phyloP scores from a whole-genome alignment of 169 alveolate genomes.

The Eimeria tenella region DNA sequence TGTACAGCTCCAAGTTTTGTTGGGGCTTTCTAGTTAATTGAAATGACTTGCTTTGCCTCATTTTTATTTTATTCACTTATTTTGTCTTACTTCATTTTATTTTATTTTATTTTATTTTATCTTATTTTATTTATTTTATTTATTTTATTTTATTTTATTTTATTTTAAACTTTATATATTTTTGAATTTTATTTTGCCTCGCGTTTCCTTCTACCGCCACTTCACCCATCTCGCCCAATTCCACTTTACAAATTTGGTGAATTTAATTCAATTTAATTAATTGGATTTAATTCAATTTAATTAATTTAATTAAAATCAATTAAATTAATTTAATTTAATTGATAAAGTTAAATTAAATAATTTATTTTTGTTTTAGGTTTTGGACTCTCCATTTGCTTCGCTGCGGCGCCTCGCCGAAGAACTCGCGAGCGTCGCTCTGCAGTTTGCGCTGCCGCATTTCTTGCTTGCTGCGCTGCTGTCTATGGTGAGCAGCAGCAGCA shows the following conservation, averaged over 20 bases:
- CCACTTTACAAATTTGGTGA: background rate
- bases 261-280: no score
- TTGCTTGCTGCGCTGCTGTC: slow-evolving; percentile 79
- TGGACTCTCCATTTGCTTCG: slow-evolving; percentile 24
- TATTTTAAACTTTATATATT: background rate
- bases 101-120: background rate
- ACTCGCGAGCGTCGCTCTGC: slow-evolving; percentile 81
- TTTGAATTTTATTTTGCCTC: background rate
- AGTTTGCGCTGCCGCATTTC: slow-evolving; percentile 89
- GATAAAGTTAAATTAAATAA: no score
- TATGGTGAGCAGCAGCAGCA: background rate
- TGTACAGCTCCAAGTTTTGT: no score
- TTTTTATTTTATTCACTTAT: background rate
- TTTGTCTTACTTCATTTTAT: background rate
- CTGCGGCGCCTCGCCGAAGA: slow-evolving; percentile 88
- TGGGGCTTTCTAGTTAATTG: no score
- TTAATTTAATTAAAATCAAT: no score
- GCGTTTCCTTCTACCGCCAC: no score
- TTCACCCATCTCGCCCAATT: background rate
- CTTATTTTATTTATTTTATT: background rate
- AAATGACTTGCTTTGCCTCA: slow-evolving; percentile 54
- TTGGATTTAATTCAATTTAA: no score
- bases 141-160: background rate
- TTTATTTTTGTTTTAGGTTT: no score
- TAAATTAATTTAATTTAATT: no score